Base-by-base conservation (phyloP, 352 stramenopile genomes). In the Phytopythium helicoides region DNA sequence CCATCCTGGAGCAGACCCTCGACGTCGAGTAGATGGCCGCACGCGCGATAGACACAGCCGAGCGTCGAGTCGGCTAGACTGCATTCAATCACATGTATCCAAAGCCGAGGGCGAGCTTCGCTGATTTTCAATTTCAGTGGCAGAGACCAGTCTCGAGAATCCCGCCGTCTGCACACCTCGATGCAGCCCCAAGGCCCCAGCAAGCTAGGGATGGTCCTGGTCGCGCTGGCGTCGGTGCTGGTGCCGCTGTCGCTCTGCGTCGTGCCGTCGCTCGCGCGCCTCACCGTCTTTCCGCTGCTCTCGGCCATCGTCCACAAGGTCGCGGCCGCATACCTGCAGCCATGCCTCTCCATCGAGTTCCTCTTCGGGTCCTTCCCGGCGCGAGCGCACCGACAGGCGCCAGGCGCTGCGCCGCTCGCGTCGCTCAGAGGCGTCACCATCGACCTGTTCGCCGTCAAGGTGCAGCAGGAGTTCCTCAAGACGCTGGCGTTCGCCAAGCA, bases 181-280 rank as follows among this genome's bases (percentile, higher is more conserved):
- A n/a, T n/a, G n/a, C n/a, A n/a, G n/a, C n/a, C n/a, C n/a, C n/a
- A n/a, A n/a, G n/a, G n/a, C n/a, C n/a, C n/a, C n/a, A n/a, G n/a
- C n/a, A n/a, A n/a, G n/a, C n/a, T n/a, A n/a, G n/a, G n/a, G n/a
- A n/a, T n/a, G n/a, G n/a, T n/a, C n/a, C n/a, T n/a, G n/a, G 52
- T 87, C 41, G 64, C 71, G 62, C 56, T 85, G 22, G 25, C 85
- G 33, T 75, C 67, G 41, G 66, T 87, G 45, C 63, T 77, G 42
- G 63, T 87, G 47, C 76, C 76, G 34, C 63, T 87, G 36, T 87
- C 73, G 54, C 68, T 86, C 16, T 87, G 76, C 51, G 68, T 85
- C 19, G 73, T 87, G 60, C 76, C 76, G 23, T 62, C 66, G 25
- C 54, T 87, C 25, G 76, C 76, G 25, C 73, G 72, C 44, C 55